These are phyloP conservation scores for Trichoderma sp. DNA, from an alignment of 2,329 filamentous ascomycete genomes.

Conservation along the genomic window DNA sequence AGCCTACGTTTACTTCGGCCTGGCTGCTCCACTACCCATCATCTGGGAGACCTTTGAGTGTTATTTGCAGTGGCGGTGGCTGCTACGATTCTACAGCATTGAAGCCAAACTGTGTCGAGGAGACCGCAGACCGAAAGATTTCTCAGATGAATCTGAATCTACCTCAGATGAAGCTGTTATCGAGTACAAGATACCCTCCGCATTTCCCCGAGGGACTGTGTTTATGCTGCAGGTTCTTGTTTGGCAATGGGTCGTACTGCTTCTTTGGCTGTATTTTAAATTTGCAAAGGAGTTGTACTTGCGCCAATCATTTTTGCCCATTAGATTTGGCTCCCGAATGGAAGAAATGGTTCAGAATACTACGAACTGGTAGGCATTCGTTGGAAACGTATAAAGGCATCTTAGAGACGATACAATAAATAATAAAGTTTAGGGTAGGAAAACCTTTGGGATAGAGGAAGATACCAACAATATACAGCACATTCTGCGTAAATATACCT, in stretches of 20 bases:
- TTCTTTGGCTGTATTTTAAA: neutral
- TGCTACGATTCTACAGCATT: conserved; percentile 2
- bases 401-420: neutral
- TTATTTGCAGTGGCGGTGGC: conserved; percentile 10
- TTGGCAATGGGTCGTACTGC: neutral
- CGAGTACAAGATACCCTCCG: neutral
- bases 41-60: conserved; percentile 3
- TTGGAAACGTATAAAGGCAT: neutral
- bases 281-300: neutral
- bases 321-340: too few relatives aligned
- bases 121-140: neutral
- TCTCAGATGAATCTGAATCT: neutral
- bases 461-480: neutral
- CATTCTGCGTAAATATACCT: neutral
- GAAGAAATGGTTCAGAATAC: neutral
- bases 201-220: neutral
- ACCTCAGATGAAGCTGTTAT: too few relatives aligned
- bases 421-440: neutral
- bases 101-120: neutral
- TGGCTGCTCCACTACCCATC: neutral
- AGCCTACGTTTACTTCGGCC: conserved; percentile 6
- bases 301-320: neutral
- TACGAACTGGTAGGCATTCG: neutral
- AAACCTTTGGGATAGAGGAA: neutral
- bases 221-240: neutral